Conservation (phyloP, 257 asterid genomes). For the Hygrophila difformis region DNA sequence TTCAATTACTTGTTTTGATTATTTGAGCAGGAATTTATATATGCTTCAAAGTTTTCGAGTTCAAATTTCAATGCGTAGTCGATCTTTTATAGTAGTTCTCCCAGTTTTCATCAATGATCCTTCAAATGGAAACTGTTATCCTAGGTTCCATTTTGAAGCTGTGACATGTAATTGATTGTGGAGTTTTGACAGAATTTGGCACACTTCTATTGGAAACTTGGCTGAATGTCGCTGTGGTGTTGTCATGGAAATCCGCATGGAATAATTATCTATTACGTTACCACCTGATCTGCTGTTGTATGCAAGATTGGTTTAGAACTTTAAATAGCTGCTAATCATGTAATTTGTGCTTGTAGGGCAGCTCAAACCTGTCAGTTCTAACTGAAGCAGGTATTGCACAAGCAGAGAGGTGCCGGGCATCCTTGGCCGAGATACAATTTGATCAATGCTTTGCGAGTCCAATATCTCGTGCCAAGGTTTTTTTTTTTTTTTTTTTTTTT, state of each 20-base stretch:
- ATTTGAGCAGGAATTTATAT: neutral
- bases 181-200: too few relatives aligned
- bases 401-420: slow-evolving; percentile 53
- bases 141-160: too few relatives aligned
- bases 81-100: too few relatives aligned
- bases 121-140: too few relatives aligned
- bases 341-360: slow-evolving; percentile 40
- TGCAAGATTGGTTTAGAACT: neutral
- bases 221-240: too few relatives aligned
- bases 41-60: neutral
- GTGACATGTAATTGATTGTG: too few relatives aligned
- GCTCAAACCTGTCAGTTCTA: slow-evolving; percentile 57
- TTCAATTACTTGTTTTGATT: neutral
- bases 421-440: slow-evolving; percentile 43
- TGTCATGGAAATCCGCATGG: too few relatives aligned
- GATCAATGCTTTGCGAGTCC: slow-evolving; percentile 81
- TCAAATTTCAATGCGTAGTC: too few relatives aligned
- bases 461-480: slow-evolving; percentile 74
- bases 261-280: too few relatives aligned
- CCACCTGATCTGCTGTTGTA: neutral
- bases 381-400: slow-evolving; percentile 59
- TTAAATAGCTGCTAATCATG: slow-evolving; percentile 6
- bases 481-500: slow-evolving; percentile 6
- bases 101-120: too few relatives aligned
- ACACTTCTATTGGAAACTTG: too few relatives aligned